These are phyloP conservation scores for Pseudopediastrum boryanum DNA, from an alignment of 139 green algal genomes.

Conservation along the genomic window DNA sequence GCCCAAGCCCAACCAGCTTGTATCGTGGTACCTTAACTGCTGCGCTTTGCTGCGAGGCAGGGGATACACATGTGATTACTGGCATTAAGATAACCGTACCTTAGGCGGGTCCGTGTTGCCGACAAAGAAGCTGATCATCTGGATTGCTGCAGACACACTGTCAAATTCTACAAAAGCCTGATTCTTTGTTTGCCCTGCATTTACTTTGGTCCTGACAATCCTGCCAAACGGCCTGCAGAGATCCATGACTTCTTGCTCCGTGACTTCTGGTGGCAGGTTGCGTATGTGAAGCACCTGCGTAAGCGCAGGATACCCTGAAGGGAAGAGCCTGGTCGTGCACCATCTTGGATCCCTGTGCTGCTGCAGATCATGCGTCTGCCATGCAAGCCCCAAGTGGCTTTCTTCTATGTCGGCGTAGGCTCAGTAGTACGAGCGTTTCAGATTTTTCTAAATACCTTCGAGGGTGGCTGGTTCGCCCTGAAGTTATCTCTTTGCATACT, in stretches of 20 bases:
- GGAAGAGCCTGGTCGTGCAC: neutral
- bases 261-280: conserved; percentile 73
- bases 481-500: conserved; percentile 39
- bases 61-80: neutral
- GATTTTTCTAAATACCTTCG: conserved; percentile 12
- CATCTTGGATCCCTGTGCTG: neutral
- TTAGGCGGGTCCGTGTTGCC: conserved; percentile 61
- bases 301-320: neutral
- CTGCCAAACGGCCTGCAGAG: conserved; percentile 63
- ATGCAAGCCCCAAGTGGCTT: neutral
- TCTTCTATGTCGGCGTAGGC: neutral
- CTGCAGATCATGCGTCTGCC: neutral
- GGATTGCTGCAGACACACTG: conserved; percentile 57
- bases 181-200: conserved; percentile 51
- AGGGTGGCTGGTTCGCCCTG: conserved; percentile 36
- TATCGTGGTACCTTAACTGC: too few species aligned
- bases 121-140: conserved; percentile 69
- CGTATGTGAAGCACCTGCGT: conserved; percentile 77
- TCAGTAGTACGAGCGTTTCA: neutral
- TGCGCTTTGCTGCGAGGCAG: neutral
- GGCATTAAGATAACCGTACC: too few species aligned
- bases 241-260: conserved; percentile 58
- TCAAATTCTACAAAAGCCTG: conserved; percentile 80
- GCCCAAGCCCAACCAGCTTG: too few species aligned
- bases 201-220: conserved; percentile 65